Base-by-base conservation (phyloP, 140 eudicot species). In the Senecio squalidus region DNA sequence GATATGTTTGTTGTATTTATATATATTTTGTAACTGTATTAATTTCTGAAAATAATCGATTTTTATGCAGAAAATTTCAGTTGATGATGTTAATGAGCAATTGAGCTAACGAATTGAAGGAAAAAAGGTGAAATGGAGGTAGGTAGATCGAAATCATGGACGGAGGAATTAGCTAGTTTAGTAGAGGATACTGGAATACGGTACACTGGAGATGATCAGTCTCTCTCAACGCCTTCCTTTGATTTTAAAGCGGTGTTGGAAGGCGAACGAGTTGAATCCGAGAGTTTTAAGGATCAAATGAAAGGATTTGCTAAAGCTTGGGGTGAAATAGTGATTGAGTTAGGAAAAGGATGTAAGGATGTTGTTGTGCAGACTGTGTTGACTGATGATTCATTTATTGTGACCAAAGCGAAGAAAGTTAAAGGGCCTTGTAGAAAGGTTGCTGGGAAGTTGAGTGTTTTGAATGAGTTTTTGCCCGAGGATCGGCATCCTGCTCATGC, bases 301-400 rank as follows among this genome's bases (percentile, higher is more conserved):
- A 84, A 86, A 70, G 98, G 96, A 5, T 92, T 92, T 72, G 95
- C 58, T 16, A 70, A 70, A 64, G 93, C 95, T 39, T 92, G 96
- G 98, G 98, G 94, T 20, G 98, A 92, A 43, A 71, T 92, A 48
- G 70, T 64, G 25, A 1, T 87, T 50, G 98, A 92, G 31, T 70
- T 92, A 25, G 84, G 85, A 51, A 84, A 74, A 79, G 96, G 93
- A 18, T 87, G 84, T 38, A 84, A 69, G 67, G 96, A 87, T 64
- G 87, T 92, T 0, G 82, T 82, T 21, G 76, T 77, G 27, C 98
- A 92, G 71, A 86, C 69, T 56, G 45, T 86, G 1, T 55, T 92
- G 49, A 78, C 96, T 8, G 86, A 79, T 62, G 98, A 92, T 70
- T 79, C 81, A 30, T 82, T 69, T 66, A 24, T 87, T 47, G 88